phyloP scores from a whole-genome alignment of 1,284 basidiomycete species.

The Tilletia indica region DNA sequence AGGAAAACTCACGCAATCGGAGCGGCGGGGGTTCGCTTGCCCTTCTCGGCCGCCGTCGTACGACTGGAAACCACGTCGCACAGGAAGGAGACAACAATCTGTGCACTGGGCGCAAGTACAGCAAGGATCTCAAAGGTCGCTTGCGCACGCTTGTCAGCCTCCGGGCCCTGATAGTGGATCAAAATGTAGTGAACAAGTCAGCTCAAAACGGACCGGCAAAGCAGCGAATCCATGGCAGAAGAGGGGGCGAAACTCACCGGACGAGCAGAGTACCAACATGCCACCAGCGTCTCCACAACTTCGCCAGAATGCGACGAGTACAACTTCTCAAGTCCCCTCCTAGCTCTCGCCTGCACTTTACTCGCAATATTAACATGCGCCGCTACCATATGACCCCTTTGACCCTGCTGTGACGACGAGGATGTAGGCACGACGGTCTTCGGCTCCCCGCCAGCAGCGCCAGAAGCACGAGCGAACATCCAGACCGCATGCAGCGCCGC shows the following conservation, averaged over 20 bases:
- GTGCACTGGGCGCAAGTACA: constrained; percentile 77
- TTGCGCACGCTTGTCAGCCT: constrained; percentile 47
- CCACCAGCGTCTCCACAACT: constrained; percentile 8
- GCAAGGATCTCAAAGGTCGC: constrained; percentile 76
- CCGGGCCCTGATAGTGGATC: neutral
- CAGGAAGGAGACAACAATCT: constrained; percentile 82
- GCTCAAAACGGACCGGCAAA: neutral
- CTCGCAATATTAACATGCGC: constrained; percentile 5
- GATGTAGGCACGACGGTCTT: neutral
- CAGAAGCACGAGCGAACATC: neutral
- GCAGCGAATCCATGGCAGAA: neutral
- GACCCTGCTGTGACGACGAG: neutral
- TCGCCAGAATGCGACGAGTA: neutral
- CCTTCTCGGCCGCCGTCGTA: constrained; percentile 26
- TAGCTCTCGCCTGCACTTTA: constrained; percentile 4
- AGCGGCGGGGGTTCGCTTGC: constrained; percentile 21
- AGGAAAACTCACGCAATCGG: constrained; percentile 20
- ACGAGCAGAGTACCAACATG: constrained; percentile 4
- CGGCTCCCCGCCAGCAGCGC: no score
- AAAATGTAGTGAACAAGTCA: neutral
- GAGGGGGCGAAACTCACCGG: neutral
- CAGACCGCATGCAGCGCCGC: constrained; percentile 6
- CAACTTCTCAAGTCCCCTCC: constrained; percentile 9
- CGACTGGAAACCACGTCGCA: constrained; percentile 64
- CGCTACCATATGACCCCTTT: neutral